Percentiles rank a stretch among this genome's conserved stretches.
Conservation (phyloP, 139 green algal genomes). For the Haematococcus sp. region DNA sequence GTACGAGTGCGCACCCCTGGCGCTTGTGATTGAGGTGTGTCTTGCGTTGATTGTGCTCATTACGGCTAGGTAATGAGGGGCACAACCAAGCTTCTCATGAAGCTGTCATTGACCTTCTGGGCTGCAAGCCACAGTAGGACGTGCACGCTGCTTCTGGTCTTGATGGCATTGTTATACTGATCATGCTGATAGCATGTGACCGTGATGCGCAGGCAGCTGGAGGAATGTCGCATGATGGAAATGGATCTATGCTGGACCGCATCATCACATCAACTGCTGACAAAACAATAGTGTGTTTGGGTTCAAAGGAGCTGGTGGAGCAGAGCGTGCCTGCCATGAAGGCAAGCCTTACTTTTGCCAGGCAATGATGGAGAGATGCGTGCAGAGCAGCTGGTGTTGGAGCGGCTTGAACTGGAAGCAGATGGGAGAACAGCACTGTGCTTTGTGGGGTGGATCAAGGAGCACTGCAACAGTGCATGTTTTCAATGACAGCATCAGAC, state of each 20-base stretch:
- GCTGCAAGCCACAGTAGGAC: neutral
- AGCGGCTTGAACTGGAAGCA: too few relatives aligned
- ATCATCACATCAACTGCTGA: constrained; percentile 30
- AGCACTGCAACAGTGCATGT: too few relatives aligned
- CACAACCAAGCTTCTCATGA: neutral
- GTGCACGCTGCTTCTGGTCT: neutral
- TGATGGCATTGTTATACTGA: neutral
- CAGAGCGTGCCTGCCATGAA: constrained; percentile 52
- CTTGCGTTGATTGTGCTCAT: neutral
- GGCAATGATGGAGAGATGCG: too few relatives aligned
- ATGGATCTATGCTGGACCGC: constrained; percentile 47
- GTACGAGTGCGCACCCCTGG: constrained; percentile 79
- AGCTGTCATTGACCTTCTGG: neutral
- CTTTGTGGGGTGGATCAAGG: too few relatives aligned
- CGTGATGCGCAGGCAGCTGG: constrained; percentile 59
- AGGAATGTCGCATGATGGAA: constrained; percentile 47
- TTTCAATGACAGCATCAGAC: too few relatives aligned
- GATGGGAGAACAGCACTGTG: too few relatives aligned
- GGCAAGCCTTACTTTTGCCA: neutral
- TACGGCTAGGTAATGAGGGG: too few relatives aligned
- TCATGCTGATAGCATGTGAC: neutral
- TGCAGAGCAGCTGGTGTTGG: too few relatives aligned
- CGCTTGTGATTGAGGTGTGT: constrained; percentile 69
- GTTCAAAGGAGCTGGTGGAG: constrained; percentile 49
- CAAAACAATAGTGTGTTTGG: constrained; percentile 53